Base-by-base conservation (phyloP, 495 filamentous ascomycete species). In the Trichoderma erinaceum region DNA sequence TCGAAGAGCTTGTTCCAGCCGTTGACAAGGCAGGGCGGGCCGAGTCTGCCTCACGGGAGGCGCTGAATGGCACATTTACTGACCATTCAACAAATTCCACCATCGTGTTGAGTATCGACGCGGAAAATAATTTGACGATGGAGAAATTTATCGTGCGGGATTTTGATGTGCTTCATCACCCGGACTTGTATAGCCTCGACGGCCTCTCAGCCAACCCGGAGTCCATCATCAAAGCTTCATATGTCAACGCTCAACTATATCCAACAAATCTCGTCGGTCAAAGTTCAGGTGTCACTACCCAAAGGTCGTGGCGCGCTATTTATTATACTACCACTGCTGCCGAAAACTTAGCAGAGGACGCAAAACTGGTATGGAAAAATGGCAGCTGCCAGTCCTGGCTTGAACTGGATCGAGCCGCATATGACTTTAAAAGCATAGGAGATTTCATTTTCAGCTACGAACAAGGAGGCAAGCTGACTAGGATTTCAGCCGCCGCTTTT, bases 1-100 rank as follows among this genome's bases (percentile, higher is more conserved):
- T 80, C 0, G 71, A 75, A 13, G 70, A 67, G 6, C 66, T 84
- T 0, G 68, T 86, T 10, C 80, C 82, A 0, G 79, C 77, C 1
- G 70, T 85, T 32, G 84, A 86, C 41, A 64, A 77, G 29, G 79
- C 78, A 5, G 79, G 81, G 29, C 81, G 77, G 48, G 71, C 75
- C 38, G 77, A 86, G 69, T 80, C 80, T 0, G 27, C 64, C 6
- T 5, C 11, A 32, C 12, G 0, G 10, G 48, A 64, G 12, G 72
- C 67, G 7, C 83, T 81, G 56, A 75, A 70, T 2, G 84, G 84
- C 15, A 76, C 72, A 0, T 86, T 82, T 67, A 21, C 56, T 0
- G 72, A 78, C 66, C 66, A 56, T 8, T 16, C 64, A 8, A 74
- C 70, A 0, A 84, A 85, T 71, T 79, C 79, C 0, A 78, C 77